These are phyloP conservation scores for Saccharomyces pastorianus DNA, from an alignment of 1,139 yeast species.

Conservation along the genomic window DNA sequence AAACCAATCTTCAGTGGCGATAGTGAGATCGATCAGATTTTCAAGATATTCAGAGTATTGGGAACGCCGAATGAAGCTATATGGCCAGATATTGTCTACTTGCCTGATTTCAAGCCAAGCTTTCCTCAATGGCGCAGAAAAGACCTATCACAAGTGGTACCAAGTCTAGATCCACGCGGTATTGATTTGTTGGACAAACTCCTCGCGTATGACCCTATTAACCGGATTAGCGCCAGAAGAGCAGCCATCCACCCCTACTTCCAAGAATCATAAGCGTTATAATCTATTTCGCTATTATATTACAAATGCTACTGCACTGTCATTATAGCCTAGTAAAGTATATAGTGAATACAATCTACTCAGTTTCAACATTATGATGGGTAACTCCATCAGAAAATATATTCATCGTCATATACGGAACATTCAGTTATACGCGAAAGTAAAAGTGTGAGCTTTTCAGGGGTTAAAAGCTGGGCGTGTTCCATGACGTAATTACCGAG, in stretches of 20 bases:
- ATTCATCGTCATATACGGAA: neutral
- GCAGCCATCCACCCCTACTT: conserved; percentile 89
- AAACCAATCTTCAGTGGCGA: conserved; percentile 96
- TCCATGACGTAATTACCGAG: neutral
- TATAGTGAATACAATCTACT: neutral
- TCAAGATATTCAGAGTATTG: conserved; percentile 81
- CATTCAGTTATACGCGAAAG: neutral
- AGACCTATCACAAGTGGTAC: conserved; percentile 63
- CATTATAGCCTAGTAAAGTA: neutral
- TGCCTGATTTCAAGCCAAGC: conserved; percentile 91
- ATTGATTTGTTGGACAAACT: conserved; percentile 72
- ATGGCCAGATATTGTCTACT: conserved; percentile 93
- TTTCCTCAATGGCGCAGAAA: conserved; percentile 92
- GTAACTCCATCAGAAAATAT: neutral
- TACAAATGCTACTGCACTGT: neutral
- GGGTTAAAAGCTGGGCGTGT: neutral
- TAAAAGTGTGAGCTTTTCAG: neutral
- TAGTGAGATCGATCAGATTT: conserved; percentile 94
- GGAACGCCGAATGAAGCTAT: conserved; percentile 92
- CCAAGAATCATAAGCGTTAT: conserved; percentile 38
- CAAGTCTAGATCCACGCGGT: conserved; percentile 74
- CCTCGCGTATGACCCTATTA: conserved; percentile 87
- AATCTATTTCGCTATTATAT: neutral
- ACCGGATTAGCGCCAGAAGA: conserved; percentile 88
- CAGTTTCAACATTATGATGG: neutral